A percentile compares a stretch with the other conserved stretches of the same genome.
These are phyloP conservation scores for Fusarium sp. DNA, from an alignment of 2,329 filamentous ascomycete species.

Conservation along the genomic window DNA sequence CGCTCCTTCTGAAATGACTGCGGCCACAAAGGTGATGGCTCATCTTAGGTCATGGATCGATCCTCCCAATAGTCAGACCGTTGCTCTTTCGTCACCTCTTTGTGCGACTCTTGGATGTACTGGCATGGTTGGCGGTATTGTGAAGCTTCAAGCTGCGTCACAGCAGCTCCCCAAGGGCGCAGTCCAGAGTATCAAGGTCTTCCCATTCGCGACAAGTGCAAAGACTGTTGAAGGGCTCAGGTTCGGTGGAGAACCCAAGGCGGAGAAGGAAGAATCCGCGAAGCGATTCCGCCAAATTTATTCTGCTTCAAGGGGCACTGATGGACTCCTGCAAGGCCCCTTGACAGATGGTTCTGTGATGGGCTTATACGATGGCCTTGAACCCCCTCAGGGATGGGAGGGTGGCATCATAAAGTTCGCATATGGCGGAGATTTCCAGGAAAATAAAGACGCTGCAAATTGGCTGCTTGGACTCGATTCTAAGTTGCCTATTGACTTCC, in stretches of 20 bases:
- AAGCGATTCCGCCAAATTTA: constrained; percentile 80
- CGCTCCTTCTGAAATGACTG: constrained; percentile 58
- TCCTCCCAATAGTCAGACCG: constrained; percentile 82
- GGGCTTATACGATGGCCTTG: constrained; percentile 65
- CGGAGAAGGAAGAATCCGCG: constrained; percentile 80
- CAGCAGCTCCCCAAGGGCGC: constrained; percentile 74
- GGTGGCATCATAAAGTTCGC: constrained; percentile 88
- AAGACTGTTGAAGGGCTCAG: constrained; percentile 75
- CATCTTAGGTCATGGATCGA: constrained; percentile 84
- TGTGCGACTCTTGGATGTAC: constrained; percentile 78
- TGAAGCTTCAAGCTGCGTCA: constrained; percentile 87
- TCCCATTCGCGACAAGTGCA: constrained; percentile 75
- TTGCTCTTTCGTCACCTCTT: constrained; percentile 80
- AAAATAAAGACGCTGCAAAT: constrained; percentile 60
- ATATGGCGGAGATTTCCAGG: constrained; percentile 51
- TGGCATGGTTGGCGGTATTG: constrained; percentile 83
- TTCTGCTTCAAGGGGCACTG: constrained; percentile 62
- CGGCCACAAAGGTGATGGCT: constrained; percentile 75
- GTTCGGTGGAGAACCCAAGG: constrained; percentile 88
- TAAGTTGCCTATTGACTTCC: constrained; percentile 79
- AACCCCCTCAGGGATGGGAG: constrained; percentile 73
- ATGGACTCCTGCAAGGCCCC: constrained; percentile 81
- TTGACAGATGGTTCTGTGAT: constrained; percentile 90
- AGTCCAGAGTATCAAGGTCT: constrained; percentile 77
- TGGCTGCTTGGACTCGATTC: constrained; percentile 86